Conservation (phyloP, 1,139 yeast species). For the Sugiyamaella castrensis region DNA sequence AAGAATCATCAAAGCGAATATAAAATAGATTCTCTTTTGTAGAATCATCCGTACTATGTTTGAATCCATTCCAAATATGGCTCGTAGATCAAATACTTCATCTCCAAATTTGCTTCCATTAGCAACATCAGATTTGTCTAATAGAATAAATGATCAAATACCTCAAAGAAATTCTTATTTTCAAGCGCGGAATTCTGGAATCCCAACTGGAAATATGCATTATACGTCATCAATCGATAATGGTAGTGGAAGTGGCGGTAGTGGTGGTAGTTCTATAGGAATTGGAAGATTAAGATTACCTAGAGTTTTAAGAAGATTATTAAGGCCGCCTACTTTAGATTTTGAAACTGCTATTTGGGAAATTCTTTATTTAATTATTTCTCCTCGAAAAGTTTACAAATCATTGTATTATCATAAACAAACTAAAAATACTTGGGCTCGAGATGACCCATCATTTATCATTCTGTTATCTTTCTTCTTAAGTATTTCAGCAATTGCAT, state of each 20-base stretch:
- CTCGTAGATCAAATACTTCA: conserved; percentile 14
- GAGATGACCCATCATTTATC: conserved; percentile 90
- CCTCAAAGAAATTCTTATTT: conserved; percentile 10
- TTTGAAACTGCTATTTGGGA: conserved; percentile 95
- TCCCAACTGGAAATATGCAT: conserved; percentile 4
- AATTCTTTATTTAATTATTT: conserved; percentile 64
- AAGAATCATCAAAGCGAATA: too few relatives aligned
- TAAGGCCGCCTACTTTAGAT: conserved; percentile 79
- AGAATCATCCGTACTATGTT: too few relatives aligned
- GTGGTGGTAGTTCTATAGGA: neutral
- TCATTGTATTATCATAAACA: conserved; percentile 77
- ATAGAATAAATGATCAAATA: conserved; percentile 1
- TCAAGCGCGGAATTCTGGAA: conserved; percentile 14
- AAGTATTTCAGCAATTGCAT: conserved; percentile 73
- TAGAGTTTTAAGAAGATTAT: conserved; percentile 43
- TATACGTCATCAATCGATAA: neutral
- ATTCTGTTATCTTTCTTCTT: conserved; percentile 64
- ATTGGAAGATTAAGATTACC: conserved; percentile 30
- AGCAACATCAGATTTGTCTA: conserved; percentile 10
- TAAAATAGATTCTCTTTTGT: too few relatives aligned
- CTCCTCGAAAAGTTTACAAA: conserved; percentile 79
- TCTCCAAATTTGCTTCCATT: conserved; percentile 14
- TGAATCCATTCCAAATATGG: conserved; percentile 3
- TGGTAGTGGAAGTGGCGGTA: neutral
- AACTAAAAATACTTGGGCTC: conserved; percentile 68